Evolutionary conservation across 768 basidiomycete species (phyloP), one percentile per base, ranked within the genome.

Genomic region (Leccinum variicolor): DNA sequence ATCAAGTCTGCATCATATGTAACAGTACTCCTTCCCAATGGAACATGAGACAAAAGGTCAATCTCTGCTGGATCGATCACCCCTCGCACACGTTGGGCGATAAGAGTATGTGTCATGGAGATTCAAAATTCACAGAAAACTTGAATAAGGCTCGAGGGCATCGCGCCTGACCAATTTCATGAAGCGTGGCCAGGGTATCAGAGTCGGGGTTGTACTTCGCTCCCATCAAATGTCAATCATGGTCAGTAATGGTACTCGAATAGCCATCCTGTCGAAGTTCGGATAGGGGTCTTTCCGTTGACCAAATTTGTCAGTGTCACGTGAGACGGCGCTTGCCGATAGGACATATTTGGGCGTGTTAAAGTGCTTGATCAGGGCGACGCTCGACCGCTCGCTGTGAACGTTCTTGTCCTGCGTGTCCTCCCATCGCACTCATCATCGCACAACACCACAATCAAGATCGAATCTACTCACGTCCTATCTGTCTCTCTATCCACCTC

Each of bases 281-380:
- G 31, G 31, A 31, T 31, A 31, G 31, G 31, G 45, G 21, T 55
- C 58, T 52, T 62, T 69, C 65, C 67, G 67, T 56, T 52, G 54
- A 25, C 57, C 48, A 33, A 50, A 55, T 55, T 4, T 39, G 53
- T 23, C 52, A 53, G 28, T 53, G 58, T 71, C 68, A 70, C 69
- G 68, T 70, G 69, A 54, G 5, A 33, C 69, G 68, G 68, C 55
- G 64, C 68, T 70, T 70, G 68, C 68, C 68, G 68, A 70, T 62
- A 58, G 50, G 5, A 57, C 64, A 50, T 56, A 66, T 66, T 66
- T 68, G 62, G 58, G 62, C 64, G 56, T 62, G 69, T 70, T 68
- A 70, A 69, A 70, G 68, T 68, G 26, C 48, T 49, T 49, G 69
- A 70, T 69, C 68, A 66, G 53, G 59, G 56, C 58, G 56, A 62